A percentile compares a stretch with the other conserved stretches of the same genome.
These are phyloP conservation scores for Phlebiopsis flavidoalba DNA, from an alignment of 768 basidiomycete genomes.

Conservation along the genomic window DNA sequence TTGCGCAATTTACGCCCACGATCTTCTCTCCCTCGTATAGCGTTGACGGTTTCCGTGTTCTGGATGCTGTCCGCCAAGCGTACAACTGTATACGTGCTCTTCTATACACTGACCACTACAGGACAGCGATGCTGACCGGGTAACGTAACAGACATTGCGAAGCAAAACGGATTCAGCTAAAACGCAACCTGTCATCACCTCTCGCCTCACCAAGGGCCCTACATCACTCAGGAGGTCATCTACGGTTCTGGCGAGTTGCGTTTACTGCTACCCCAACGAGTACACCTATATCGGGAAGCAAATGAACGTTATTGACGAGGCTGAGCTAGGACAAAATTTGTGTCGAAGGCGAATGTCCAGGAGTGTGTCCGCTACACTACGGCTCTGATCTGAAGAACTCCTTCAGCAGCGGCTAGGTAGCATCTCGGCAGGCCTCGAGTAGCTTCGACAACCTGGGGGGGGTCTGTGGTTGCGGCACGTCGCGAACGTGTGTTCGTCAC, in stretches of 20 bases:
- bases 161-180: conserved; percentile 47
- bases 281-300: conserved; percentile 46
- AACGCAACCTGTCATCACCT: too few relatives aligned
- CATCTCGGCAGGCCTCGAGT: conserved; percentile 47
- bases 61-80: conserved; percentile 68
- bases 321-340: neutral
- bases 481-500: conserved; percentile 65
- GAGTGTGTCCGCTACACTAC: conserved; percentile 54
- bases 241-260: conserved; percentile 46
- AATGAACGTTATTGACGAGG: neutral
- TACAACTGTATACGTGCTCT: too few relatives aligned
- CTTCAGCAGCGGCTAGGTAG: conserved; percentile 41
- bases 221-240: conserved; percentile 59
- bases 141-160: conserved; percentile 44
- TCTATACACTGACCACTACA: too few relatives aligned
- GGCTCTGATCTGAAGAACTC: conserved; percentile 43
- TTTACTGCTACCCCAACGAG: conserved; percentile 49
- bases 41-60: conserved; percentile 53
- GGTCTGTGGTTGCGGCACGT: conserved; percentile 47
- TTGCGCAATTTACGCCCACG: conserved; percentile 56
- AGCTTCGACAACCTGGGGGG: conserved; percentile 35
- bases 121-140: neutral
- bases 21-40: conserved; percentile 58
- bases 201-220: conserved; percentile 38
- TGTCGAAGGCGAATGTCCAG: conserved; percentile 52